phyloP scores from a whole-genome alignment of 2,329 filamentous ascomycete genomes.

The Pseudopyrenochaeta lycopersici region DNA sequence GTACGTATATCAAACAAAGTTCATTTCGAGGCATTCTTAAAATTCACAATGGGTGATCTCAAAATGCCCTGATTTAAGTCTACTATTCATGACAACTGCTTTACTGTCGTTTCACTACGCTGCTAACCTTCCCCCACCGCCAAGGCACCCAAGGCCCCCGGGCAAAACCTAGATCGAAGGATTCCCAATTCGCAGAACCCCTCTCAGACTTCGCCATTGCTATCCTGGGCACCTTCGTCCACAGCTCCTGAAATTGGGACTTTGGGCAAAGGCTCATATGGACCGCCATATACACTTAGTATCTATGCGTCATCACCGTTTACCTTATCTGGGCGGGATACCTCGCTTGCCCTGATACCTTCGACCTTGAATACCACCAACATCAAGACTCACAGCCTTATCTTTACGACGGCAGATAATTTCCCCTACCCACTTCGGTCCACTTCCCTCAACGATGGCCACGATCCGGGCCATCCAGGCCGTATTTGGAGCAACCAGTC shows the following conservation, averaged over 20 bases:
- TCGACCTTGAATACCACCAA: conserved; percentile 18
- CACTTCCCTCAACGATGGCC: conserved; percentile 54
- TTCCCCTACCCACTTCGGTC: conserved; percentile 60
- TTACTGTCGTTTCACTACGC: neutral
- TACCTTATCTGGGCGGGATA: conserved; percentile 55
- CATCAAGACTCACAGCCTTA: conserved; percentile 41
- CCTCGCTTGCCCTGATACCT: conserved; percentile 48
- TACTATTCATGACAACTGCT: neutral
- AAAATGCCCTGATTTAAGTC: too few relatives aligned
- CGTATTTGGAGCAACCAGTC: conserved; percentile 63
- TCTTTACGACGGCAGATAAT: conserved; percentile 52
- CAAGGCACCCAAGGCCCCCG: conserved; percentile 50
- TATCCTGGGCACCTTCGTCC: conserved; percentile 44
- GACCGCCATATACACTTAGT: conserved; percentile 57
- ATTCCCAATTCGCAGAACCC: conserved; percentile 18
- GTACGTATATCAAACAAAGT: conserved; percentile 7
- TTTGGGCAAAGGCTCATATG: conserved; percentile 54
- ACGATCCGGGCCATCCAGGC: conserved; percentile 58
- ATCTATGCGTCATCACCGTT: conserved; percentile 55
- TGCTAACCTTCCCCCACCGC: neutral
- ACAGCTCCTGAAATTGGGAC: conserved; percentile 9
- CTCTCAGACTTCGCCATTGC: conserved; percentile 21
- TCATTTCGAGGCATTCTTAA: too few relatives aligned
- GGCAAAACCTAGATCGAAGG: conserved; percentile 56
- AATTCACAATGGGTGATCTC: neutral